Conservation (phyloP, 352 stramenopile species). For the Globisporangium spinosum region DNA sequence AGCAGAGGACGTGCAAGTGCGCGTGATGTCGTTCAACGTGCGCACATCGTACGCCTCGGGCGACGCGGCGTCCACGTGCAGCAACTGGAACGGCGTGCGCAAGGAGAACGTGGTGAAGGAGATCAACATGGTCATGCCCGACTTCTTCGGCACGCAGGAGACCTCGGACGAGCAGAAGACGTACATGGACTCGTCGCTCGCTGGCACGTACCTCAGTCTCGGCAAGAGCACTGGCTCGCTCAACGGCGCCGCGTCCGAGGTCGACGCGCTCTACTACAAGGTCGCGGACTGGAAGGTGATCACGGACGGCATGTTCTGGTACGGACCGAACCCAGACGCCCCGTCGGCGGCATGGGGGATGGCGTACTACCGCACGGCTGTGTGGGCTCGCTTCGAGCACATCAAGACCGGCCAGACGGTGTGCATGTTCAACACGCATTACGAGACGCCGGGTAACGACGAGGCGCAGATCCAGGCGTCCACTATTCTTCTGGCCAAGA, state of each 20-base stretch:
- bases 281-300: conserved; percentile 51
- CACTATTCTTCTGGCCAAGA: conserved; percentile 57
- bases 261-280: conserved; percentile 66
- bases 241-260: conserved; percentile 52
- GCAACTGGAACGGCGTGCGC: conserved; percentile 62
- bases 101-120: conserved; percentile 58
- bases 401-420: conserved; percentile 52
- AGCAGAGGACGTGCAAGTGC: conserved; percentile 38
- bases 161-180: conserved; percentile 66
- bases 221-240: conserved; percentile 56
- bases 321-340: conserved; percentile 42
- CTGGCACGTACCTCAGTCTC: conserved; percentile 57
- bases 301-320: conserved; percentile 64
- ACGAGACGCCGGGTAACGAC: conserved; percentile 75
- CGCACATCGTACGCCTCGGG: conserved; percentile 56
- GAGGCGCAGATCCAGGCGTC: conserved; percentile 63
- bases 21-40: conserved; percentile 79
- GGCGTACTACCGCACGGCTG: conserved; percentile 66
- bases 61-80: conserved; percentile 39
- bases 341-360: conserved; percentile 61
- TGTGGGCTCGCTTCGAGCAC: conserved; percentile 74
- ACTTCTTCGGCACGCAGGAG: conserved; percentile 82
- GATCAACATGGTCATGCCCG: conserved; percentile 45
- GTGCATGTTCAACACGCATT: conserved; percentile 81
- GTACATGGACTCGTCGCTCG: conserved; percentile 54